Evolutionary conservation across 2,329 filamentous ascomycete species (phyloP).

Genomic region (Pseudopyricularia cyperi): DNA sequence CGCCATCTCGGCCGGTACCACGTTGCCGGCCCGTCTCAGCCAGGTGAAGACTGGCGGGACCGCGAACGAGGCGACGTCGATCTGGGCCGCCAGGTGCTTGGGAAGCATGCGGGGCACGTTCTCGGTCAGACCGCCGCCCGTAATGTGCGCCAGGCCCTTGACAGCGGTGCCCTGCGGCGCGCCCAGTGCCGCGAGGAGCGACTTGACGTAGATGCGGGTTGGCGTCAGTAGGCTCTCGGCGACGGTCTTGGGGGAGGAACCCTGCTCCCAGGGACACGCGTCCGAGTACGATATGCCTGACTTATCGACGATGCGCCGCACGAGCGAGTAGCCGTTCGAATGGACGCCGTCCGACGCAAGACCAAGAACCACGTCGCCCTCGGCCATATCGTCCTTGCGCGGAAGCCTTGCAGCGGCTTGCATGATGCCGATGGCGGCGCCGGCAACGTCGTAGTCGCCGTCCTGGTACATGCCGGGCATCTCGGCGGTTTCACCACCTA

Average conservation of each 20-base stretch:
- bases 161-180: constrained; percentile 55
- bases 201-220: constrained; percentile 85
- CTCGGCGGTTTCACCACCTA: constrained; percentile 96
- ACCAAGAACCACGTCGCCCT: constrained; percentile 76
- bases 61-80: constrained; percentile 66
- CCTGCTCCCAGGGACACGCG: constrained; percentile 59
- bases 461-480: constrained; percentile 91
- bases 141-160: constrained; percentile 95
- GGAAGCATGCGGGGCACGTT: constrained; percentile 95
- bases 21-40: constrained; percentile 63
- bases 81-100: constrained; percentile 59
- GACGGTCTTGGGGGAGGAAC: constrained; percentile 37
- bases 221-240: constrained; percentile 75
- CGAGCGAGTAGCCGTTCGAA: constrained; percentile 96
- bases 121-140: constrained; percentile 81
- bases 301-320: constrained; percentile 72
- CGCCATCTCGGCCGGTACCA: constrained; percentile 69
- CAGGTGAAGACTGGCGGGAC: constrained; percentile 73
- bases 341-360: constrained; percentile 79
- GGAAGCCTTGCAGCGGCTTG: constrained; percentile 58
- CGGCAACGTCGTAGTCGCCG: constrained; percentile 87
- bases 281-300: constrained; percentile 60
- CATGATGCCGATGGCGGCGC: constrained; percentile 79
- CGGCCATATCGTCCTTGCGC: constrained; percentile 58
- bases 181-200: constrained; percentile 41